Evolutionary conservation across 2,329 filamentous ascomycete genomes (phyloP).

Genomic region (Lecanicillium sp.): DNA sequence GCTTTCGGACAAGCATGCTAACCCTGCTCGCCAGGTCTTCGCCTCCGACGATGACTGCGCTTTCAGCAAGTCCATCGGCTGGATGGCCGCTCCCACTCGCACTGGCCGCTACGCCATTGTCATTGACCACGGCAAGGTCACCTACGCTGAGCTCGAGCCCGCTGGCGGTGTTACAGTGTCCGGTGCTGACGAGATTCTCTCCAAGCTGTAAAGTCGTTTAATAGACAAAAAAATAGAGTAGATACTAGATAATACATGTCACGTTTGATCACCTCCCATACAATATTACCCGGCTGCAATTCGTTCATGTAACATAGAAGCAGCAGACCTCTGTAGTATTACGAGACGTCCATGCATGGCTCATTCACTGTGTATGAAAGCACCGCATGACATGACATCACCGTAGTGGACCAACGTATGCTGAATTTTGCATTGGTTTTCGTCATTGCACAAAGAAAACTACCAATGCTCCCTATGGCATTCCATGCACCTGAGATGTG

Average conservation of each 20-base stretch:
- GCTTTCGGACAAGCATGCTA: too few species aligned
- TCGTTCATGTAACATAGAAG: too few species aligned
- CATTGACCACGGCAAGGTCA: constrained; percentile 76
- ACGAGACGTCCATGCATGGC: too few species aligned
- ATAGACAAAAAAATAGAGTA: constrained; percentile 7
- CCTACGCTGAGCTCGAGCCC: constrained; percentile 70
- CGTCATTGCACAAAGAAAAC: constrained; percentile 30
- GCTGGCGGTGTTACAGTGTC: constrained; percentile 42
- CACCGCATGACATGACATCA: background rate
- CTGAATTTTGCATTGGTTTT: constrained; percentile 30
- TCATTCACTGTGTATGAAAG: too few species aligned
- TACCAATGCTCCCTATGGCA: constrained; percentile 39
- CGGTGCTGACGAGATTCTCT: constrained; percentile 47
- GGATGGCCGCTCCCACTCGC: constrained; percentile 62
- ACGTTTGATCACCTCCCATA: too few species aligned
- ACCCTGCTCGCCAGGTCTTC: constrained; percentile 51
- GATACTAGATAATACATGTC: constrained; percentile 2
- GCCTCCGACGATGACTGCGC: constrained; percentile 61
- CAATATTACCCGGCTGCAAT: too few species aligned
- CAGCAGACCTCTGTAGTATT: too few species aligned
- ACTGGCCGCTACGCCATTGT: constrained; percentile 76
- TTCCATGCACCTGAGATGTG: constrained; percentile 36
- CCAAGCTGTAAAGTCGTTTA: constrained; percentile 39
- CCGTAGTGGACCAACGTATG: constrained; percentile 1
- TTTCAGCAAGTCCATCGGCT: constrained; percentile 75